A percentile compares a stretch with the other conserved stretches of the same genome.
Conservation (phyloP, 306 rosid genomes). For the Gillenia trifoliata region DNA sequence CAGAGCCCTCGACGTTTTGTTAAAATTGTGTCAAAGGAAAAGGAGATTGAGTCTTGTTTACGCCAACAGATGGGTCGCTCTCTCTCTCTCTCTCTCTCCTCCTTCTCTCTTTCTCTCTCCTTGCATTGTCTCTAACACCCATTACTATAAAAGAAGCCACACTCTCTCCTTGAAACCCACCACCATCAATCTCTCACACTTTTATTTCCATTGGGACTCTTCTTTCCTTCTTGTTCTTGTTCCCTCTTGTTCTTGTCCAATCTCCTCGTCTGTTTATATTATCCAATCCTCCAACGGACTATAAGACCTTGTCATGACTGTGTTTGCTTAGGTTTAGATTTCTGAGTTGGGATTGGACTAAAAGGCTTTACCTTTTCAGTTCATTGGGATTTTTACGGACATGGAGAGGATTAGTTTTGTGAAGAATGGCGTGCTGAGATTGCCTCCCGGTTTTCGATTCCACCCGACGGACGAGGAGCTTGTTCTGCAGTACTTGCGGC, state of each 20-base stretch:
- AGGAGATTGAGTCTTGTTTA: conserved; percentile 78
- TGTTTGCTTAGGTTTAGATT: not conserved
- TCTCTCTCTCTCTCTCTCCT: not conserved
- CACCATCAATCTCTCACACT: conserved; percentile 18
- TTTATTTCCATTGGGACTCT: not conserved
- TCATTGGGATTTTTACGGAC: not conserved
- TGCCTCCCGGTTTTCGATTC: conserved; percentile 95
- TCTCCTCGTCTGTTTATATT: conserved; percentile 1
- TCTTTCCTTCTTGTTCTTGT: conserved; percentile 16
- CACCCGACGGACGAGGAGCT: conserved; percentile 95
- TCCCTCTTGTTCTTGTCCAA: conserved; percentile 13
- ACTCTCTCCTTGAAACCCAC: conserved; percentile 34
- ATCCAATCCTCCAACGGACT: conserved; percentile 15
- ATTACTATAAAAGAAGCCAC: conserved; percentile 79
- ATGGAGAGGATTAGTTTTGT: conserved; percentile 65
- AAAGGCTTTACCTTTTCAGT: not conserved
- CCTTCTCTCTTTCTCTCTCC: not conserved
- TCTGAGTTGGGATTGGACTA: not conserved
- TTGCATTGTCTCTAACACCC: conserved; percentile 26
- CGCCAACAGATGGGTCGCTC: conserved; percentile 73
- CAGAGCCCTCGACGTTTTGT: conserved; percentile 15
- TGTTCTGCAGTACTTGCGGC: conserved; percentile 73
- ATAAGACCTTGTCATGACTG: conserved; percentile 10
- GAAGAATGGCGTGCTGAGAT: conserved; percentile 68
- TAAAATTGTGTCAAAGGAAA: conserved; percentile 38